Base-by-base conservation (phyloP, 306 rosid genomes). In the Cajanus cajan region DNA sequence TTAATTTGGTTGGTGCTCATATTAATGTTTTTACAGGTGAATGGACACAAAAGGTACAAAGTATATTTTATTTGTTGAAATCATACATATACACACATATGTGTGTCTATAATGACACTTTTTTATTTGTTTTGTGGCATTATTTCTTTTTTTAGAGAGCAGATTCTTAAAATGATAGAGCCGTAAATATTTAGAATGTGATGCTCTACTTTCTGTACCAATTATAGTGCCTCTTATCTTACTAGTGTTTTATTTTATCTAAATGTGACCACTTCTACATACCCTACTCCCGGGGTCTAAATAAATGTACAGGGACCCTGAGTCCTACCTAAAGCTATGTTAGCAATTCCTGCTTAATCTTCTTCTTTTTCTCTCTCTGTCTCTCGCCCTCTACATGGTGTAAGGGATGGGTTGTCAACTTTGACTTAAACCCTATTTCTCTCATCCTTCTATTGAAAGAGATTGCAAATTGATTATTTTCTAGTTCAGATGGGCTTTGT, bases 21-120 rank as follows among this genome's bases (percentile, higher is more conserved):
- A 91, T 95, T 74, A 92, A 95, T 87, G 97, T 95, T 77, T 95
- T 95, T 90, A 91, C 98, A 36, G 98, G 98, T 87, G 98, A 95
- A 91, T 95, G 98, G 98, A 95, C 98, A 74, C 98, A 95, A 78
- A 95, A 95, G 98, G 98, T 95, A 92, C 74, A 80, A 11, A 25
- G 34, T 59, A 85, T 69, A 74, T 78, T 78, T 78, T 50, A 68
- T 78, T 47, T 82, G 16, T 62, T 59, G 51, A 61, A 71, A 77
- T 73, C 62, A 61, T 61, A 31, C 45, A 34, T 36, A 16, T 62
- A 15, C 50, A 79, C 52, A 1, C 9, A 4, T 1, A 1, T 57
- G 19, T 28, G 66, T 25, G 66, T 6, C 1, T 44, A 4, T 61
- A 19, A 39, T 39, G 33, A 37, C 25, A 9, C 18, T 39, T 11